Conservation (phyloP, 2,329 filamentous ascomycete species). For the Diplodia scrobiculata region DNA sequence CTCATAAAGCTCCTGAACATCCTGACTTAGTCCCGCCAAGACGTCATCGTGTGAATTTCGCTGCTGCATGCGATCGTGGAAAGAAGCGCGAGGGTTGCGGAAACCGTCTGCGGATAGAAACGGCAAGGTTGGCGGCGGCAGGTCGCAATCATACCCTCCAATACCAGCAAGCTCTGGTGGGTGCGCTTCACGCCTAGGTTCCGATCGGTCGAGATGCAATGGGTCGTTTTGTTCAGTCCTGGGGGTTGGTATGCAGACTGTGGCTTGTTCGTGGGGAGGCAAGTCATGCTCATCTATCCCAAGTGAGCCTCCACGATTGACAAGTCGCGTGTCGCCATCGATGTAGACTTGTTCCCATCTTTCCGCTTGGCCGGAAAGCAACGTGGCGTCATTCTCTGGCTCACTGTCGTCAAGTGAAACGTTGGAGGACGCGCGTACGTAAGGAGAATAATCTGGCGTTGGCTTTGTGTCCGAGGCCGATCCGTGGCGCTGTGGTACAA, state of each 20-base stretch:
- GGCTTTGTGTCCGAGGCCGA: slow-evolving; percentile 33
- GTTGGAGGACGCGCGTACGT: slow-evolving; percentile 40
- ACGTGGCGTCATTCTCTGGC: slow-evolving; percentile 42
- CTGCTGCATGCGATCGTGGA: slow-evolving; percentile 40
- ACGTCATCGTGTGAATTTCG: slow-evolving; percentile 34
- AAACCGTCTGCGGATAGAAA: slow-evolving; percentile 2
- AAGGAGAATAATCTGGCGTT: slow-evolving; percentile 36
- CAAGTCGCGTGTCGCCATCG: slow-evolving; percentile 44
- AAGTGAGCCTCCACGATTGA: slow-evolving; percentile 37
- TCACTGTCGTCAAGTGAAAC: slow-evolving; percentile 46
- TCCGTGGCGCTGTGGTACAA: slow-evolving; percentile 41
- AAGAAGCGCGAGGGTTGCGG: slow-evolving; percentile 36
- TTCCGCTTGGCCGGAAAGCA: slow-evolving; percentile 41
- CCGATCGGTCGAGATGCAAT: slow-evolving; percentile 28
- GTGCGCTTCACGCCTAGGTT: slow-evolving; percentile 4
- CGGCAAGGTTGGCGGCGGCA: slow-evolving; percentile 1
- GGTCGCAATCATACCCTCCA: background rate
- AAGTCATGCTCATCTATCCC: slow-evolving; percentile 42
- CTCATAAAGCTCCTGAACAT: slow-evolving; percentile 35
- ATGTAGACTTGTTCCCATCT: slow-evolving; percentile 47
- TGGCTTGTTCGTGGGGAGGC: slow-evolving; percentile 39
- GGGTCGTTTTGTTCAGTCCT: slow-evolving; percentile 39
- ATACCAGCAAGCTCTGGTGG: slow-evolving; percentile 12
- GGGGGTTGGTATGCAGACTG: slow-evolving; percentile 43
- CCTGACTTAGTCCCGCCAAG: slow-evolving; percentile 31